A percentile compares a stretch with the other conserved stretches of the same genome.
Conservation (phyloP, 2,329 filamentous ascomycete species). For the Trichoderma harzianum region DNA sequence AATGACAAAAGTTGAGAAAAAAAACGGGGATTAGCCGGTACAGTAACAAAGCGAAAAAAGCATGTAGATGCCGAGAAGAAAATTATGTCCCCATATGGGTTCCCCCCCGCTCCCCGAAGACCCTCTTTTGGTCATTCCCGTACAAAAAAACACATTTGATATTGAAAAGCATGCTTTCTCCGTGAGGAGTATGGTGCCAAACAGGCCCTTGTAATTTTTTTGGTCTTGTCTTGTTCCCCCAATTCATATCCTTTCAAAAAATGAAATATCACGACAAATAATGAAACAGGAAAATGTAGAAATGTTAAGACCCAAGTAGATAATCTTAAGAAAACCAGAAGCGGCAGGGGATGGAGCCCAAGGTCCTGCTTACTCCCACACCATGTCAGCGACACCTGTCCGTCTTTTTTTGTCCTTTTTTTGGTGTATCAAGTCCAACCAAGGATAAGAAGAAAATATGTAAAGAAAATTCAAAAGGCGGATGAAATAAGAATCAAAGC, state of each 20-base stretch:
- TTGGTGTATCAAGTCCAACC: neutral
- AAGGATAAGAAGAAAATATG: neutral
- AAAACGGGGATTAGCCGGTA: neutral
- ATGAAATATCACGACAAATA: neutral
- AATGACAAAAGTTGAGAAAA: neutral
- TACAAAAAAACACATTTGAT: neutral
- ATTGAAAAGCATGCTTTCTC: slow-evolving; percentile 5
- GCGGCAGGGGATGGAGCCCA: neutral
- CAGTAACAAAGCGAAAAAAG: neutral
- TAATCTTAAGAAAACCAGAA: neutral
- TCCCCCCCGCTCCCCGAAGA: neutral
- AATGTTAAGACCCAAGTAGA: neutral
- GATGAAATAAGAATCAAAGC: neutral
- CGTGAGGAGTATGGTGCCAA: slow-evolving; percentile 10
- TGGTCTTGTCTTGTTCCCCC: neutral
- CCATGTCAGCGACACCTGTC: neutral
- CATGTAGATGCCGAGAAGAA: slow-evolving; percentile 11
- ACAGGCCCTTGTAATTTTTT: slow-evolving; percentile 9
- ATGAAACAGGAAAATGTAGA: neutral
- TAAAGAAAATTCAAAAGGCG: slow-evolving; percentile 1
- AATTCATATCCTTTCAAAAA: neutral
- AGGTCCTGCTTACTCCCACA: neutral
- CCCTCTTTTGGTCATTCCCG: slow-evolving; percentile 8
- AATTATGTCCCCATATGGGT: slow-evolving; percentile 7
- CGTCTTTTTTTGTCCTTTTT: neutral